phyloP scores from a whole-genome alignment of 2,329 filamentous ascomycete species.

The Drechmeria coniospora region DNA sequence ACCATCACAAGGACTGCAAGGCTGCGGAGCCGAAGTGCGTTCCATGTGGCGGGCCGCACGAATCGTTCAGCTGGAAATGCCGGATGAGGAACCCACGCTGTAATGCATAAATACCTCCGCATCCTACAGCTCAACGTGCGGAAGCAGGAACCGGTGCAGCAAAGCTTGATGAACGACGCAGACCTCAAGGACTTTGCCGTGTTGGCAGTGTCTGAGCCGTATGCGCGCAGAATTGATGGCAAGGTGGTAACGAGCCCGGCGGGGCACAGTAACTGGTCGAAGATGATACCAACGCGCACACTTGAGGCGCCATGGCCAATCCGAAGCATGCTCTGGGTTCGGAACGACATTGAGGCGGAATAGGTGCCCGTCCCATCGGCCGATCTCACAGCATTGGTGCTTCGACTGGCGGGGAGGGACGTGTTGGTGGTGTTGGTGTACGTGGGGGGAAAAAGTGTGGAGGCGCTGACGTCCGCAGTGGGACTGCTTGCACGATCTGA shows the following conservation, averaged over 20 bases:
- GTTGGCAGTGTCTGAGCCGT: conserved; percentile 2
- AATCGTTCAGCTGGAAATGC: conserved; percentile 2
- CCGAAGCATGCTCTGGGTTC: conserved; percentile 1
- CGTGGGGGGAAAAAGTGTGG: background rate
- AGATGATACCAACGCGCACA: background rate
- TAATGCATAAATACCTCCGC: conserved; percentile 1
- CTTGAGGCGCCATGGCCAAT: background rate
- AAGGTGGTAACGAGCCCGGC: conserved; percentile 1
- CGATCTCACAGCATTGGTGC: background rate
- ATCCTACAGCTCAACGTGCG: conserved; percentile 4
- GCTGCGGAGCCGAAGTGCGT: conserved; percentile 1
- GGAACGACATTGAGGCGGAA: conserved; percentile 1
- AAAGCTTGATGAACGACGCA: conserved; percentile 5
- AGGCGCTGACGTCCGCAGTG: background rate
- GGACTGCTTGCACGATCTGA: background rate
- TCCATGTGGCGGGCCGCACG: conserved; percentile 1
- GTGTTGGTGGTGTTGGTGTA: conserved; percentile 1
- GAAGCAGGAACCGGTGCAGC: conserved; percentile 2
- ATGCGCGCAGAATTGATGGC: conserved; percentile 2
- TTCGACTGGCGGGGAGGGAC: conserved; percentile 1
- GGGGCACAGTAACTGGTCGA: background rate
- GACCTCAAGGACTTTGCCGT: conserved; percentile 1
- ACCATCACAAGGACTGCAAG: too few species aligned
- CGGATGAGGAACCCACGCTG: background rate
- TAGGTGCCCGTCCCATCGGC: conserved; percentile 1